phyloP scores from a whole-genome alignment of 257 asterid genomes.

The Echium plantagineum region DNA sequence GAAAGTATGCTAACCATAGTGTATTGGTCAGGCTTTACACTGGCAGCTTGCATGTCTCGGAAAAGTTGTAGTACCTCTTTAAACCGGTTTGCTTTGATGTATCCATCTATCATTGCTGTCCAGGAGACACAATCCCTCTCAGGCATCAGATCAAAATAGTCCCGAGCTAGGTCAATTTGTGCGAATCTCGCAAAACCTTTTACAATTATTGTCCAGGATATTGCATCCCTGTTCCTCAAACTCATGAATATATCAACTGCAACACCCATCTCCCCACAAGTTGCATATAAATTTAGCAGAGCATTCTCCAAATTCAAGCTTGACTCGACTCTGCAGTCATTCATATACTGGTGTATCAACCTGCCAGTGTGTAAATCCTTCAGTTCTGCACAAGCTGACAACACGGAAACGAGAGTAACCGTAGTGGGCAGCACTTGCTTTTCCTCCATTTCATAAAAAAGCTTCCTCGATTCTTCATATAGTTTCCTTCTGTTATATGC shows the following conservation, averaged over 20 bases:
- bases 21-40: constrained; percentile 18
- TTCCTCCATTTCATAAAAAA: constrained; percentile 20
- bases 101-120: constrained; percentile 26
- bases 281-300: constrained; percentile 15
- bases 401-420: constrained; percentile 17
- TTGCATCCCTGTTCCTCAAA: constrained; percentile 19
- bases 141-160: constrained; percentile 24
- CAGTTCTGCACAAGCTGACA: constrained; percentile 23
- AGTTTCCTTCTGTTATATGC: constrained; percentile 17
- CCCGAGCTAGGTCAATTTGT: constrained; percentile 18
- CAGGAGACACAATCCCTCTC: constrained; percentile 25
- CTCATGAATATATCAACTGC: constrained; percentile 16
- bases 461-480: constrained; percentile 13
- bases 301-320: constrained; percentile 17
- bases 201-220: constrained; percentile 23
- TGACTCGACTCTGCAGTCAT: constrained; percentile 13
- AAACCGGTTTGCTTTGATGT: constrained; percentile 16
- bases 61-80: constrained; percentile 22
- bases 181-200: constrained; percentile 17
- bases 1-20: constrained; percentile 23
- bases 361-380: constrained; percentile 17
- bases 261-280: constrained; percentile 18
- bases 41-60: constrained; percentile 23
- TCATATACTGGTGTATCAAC: constrained; percentile 17
- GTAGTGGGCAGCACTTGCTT: constrained; percentile 16